A percentile compares a stretch with the other conserved stretches of the same genome.
These are phyloP conservation scores for Solanum etuberosum DNA, from an alignment of 257 asterid species.

Conservation along the genomic window DNA sequence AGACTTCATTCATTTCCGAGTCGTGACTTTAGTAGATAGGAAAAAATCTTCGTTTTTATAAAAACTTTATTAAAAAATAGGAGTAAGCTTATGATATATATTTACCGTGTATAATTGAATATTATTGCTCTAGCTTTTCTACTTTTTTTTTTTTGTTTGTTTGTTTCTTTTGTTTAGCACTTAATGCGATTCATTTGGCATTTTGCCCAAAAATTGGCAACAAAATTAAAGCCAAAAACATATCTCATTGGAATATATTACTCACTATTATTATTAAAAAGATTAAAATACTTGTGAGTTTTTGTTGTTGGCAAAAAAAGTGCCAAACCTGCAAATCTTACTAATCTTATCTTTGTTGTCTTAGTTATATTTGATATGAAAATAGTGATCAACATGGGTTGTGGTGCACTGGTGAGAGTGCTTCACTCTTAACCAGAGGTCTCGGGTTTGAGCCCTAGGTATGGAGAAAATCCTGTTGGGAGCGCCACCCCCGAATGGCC, in stretches of 20 bases:
- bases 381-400: no score
- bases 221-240: background rate
- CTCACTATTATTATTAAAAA: no score
- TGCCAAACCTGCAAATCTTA: background rate
- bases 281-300: background rate
- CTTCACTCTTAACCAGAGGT: no score
- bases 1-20: no score
- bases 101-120: background rate
- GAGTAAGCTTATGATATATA: no score
- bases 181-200: background rate
- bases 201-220: background rate
- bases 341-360: background rate
- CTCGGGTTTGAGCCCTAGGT: accelerated
- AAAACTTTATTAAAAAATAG: no score
- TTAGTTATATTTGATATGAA: background rate
- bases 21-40: no score
- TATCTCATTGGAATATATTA: background rate
- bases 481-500: no score
- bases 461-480: no score
- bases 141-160: background rate
- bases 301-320: background rate
- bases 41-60: no score
- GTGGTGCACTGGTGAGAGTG: no score
- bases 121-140: background rate
- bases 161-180: background rate